Conservation (phyloP, 1,284 basidiomycete genomes). For the Sporisorium sorghi region DNA sequence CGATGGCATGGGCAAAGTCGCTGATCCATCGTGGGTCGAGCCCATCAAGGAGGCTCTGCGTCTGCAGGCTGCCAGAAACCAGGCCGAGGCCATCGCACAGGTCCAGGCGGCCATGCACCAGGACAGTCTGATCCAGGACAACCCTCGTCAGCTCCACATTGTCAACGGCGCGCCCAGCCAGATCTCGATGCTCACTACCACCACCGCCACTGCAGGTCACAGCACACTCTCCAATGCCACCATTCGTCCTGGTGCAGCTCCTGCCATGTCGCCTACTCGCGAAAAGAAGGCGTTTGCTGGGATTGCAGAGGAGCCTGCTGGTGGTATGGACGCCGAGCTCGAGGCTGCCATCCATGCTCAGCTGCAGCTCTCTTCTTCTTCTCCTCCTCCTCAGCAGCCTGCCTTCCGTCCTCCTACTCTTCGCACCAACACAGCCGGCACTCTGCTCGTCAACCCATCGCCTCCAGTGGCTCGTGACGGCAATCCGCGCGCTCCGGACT, state of each 20-base stretch:
- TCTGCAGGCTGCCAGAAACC: conserved; percentile 74
- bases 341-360: conserved; percentile 44
- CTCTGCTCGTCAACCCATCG: conserved; percentile 53
- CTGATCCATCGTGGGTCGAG: conserved; percentile 77
- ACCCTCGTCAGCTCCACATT: conserved; percentile 58
- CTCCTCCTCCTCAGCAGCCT: conserved; percentile 18
- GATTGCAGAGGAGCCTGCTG: conserved; percentile 48
- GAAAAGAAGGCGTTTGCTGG: conserved; percentile 39
- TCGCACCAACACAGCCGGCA: conserved; percentile 60
- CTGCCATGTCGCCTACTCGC: conserved; percentile 25
- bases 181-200: conserved; percentile 52
- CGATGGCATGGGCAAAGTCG: conserved; percentile 85
- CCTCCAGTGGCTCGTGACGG: conserved; percentile 35
- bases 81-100: conserved; percentile 84
- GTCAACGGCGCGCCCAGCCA: conserved; percentile 60
- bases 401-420: conserved; percentile 37
- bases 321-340: conserved; percentile 23
- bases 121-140: conserved; percentile 72
- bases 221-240: conserved; percentile 45
- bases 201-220: conserved; percentile 56
- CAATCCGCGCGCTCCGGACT: conserved; percentile 40
- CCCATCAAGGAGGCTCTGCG: conserved; percentile 87
- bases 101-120: conserved; percentile 71
- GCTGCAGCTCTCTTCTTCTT: conserved; percentile 14
- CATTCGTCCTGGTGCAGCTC: conserved; percentile 14